Evolutionary conservation across 75 land plant genomes (phyloP), one percentile per base, ranked within the genome.

Genomic region (Pinus albicaulis): DNA sequence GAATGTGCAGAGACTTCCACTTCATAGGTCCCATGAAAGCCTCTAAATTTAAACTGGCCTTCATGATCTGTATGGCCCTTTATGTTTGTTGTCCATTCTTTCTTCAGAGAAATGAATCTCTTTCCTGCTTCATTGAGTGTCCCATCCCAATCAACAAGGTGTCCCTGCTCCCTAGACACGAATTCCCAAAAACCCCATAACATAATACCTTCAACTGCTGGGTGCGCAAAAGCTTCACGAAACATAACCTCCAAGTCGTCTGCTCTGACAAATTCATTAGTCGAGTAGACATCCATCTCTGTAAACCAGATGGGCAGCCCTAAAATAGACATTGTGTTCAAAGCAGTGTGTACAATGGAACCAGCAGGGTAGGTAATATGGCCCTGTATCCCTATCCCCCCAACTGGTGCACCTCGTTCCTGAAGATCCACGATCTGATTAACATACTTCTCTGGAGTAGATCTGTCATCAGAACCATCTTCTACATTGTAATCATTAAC

Each of bases 121-220:
- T 80, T 89, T 10, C 99, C 99, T 34, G 99, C 91, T 76, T 86
- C 99, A 79, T 97, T 97, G n/a, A 92, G 70, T 15, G 84, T 82
- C 5, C 91, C 91, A 66, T 97, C 95, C 25, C 91, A 95, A 74
- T 92, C 80, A 23, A 97, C 88, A 55, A 97, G 77, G 76, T 92
- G 91, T 15, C 84, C 81, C 72, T 94, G 80, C 31, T 89, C 80
- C 61, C 98, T 77, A 66, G 86, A 84, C 90, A 91, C 83, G 70
- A 94, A 80, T 81, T 94, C 95, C 98, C 98, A 92, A 77, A 90
- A 97, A 56, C 95, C 99, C 99, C 99, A 97, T 17, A 94, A 82
- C 92, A 97, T 80, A 14, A 94, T 71, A 7, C 99, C 99, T 28
- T 90, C 98, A 10, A 97, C 95, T 1, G 89, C 90, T 56, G 98